Base-by-base conservation (phyloP, 2,329 filamentous ascomycete species). In the Samsoniella hepiali region DNA sequence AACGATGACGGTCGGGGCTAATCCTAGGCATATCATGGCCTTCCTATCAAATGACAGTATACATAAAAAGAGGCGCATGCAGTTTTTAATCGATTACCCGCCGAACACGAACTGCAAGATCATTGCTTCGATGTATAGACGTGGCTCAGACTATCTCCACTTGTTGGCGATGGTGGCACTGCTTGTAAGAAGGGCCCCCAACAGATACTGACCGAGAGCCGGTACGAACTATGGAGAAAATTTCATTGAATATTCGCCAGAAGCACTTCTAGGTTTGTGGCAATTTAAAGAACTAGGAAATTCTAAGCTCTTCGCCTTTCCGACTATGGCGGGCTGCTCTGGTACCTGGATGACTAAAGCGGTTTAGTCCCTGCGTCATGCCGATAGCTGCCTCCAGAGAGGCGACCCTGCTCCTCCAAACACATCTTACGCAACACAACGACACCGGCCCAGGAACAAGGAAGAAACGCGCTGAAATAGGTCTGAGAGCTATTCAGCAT, bases 311-410 rank as follows among this genome's bases (percentile, higher is more conserved):
- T 53, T 22, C 22, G 22, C 53, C 29, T 31, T 42, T 34, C 3
- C 15, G 3, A 3, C 29, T 15, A 13, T 29, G 27, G 36, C n/a
- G n/a, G 11, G 15, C 17, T 47, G 7, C 56, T 29, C 9, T 51
- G 5, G 51, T 54, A 3, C 49, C 58, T 47, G 58, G 61, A 58
- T 63, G 51, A 63, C 61, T 63, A 63, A 63, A 63, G 55, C 60
- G 55, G 42, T 57, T 63, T 59, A 62, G 62, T 29, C 27, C 62
- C 58, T 65, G 63, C 65, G 66, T 67, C 66, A 67, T 66, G 56
- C 62, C 31, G 36, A 49, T 22, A 58, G 66, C 61, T 65, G 66
- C 65, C 66, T 65, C 65, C 17, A 45, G 22, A 15, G 51, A 27
- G 57, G 36, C 66, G 22, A 57, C 53, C n/a, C 59, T 45, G 31